Conservation (phyloP, 2,329 filamentous ascomycete genomes). For the Penicillium sp. region DNA sequence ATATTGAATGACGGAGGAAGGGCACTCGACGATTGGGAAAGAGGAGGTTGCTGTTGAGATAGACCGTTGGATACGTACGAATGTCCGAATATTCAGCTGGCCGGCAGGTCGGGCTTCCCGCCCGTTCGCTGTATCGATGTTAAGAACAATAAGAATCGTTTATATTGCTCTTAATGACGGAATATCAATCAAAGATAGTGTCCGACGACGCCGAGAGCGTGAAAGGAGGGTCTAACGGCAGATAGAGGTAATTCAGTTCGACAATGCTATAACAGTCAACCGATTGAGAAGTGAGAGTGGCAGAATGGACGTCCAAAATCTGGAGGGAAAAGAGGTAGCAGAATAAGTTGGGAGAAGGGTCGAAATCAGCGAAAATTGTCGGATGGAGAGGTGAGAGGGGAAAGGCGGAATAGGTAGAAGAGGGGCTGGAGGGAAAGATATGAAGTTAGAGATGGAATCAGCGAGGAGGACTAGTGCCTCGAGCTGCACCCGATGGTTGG, state of each 20-base stretch:
- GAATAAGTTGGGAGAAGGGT: neutral
- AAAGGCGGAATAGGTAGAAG: neutral
- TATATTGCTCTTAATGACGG: neutral
- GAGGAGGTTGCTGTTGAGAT: neutral
- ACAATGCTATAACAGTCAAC: neutral
- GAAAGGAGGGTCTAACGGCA: neutral
- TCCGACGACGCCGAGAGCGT: neutral
- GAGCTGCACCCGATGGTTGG: slow-evolving; percentile 7
- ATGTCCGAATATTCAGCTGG: neutral
- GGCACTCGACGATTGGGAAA: neutral
- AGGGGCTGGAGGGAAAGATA: slow-evolving; percentile 4
- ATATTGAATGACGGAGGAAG: neutral
- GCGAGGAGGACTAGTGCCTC: slow-evolving; percentile 7
- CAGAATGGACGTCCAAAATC: neutral
- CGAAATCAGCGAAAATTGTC: neutral
- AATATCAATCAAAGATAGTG: neutral
- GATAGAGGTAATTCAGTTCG: neutral
- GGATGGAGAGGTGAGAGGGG: neutral
- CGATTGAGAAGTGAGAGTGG: neutral
- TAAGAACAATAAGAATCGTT: slow-evolving; percentile 10
- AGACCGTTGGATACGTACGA: neutral
- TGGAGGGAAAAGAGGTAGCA: neutral
- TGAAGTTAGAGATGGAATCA: slow-evolving; percentile 13
- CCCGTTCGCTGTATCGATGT: slow-evolving; percentile 35
- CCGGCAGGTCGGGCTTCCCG: slow-evolving; percentile 37